These are phyloP conservation scores for Holtermanniella nyarrowii DNA, from an alignment of 768 basidiomycete species.

Conservation along the genomic window DNA sequence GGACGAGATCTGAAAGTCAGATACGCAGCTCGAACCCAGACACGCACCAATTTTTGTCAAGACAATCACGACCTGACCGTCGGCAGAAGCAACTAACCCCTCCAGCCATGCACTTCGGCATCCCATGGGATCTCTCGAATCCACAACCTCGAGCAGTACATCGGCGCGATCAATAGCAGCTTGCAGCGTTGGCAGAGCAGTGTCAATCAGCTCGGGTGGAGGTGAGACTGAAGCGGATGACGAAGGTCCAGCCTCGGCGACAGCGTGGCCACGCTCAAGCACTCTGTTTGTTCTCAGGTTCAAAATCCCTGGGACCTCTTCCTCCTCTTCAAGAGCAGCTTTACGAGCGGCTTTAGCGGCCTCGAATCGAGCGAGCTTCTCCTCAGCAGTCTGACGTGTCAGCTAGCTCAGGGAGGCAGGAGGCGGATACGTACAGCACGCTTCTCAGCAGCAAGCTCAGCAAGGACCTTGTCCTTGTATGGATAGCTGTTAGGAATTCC, in stretches of 20 bases:
- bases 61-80: slow-evolving; percentile 53
- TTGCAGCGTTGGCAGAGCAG: slow-evolving; percentile 53
- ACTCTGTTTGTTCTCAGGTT: neutral
- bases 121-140: slow-evolving; percentile 69
- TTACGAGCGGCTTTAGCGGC: slow-evolving; percentile 50
- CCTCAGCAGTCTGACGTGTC: slow-evolving; percentile 56
- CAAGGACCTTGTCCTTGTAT: slow-evolving; percentile 86
- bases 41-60: slow-evolving; percentile 75
- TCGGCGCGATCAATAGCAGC: slow-evolving; percentile 67
- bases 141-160: slow-evolving; percentile 67
- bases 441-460: slow-evolving; percentile 75
- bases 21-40: slow-evolving; percentile 8
- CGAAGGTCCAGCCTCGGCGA: slow-evolving; percentile 14
- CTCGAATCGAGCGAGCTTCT: slow-evolving; percentile 51
- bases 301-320: slow-evolving; percentile 40
- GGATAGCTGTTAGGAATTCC: slow-evolving; percentile 90
- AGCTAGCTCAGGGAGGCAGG: neutral
- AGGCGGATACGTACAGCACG: slow-evolving; percentile 49
- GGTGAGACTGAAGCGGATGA: neutral
- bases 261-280: neutral
- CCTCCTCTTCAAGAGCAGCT: slow-evolving; percentile 44
- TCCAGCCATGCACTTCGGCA: slow-evolving; percentile 60
- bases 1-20: slow-evolving; percentile 56
- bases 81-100: slow-evolving; percentile 45
- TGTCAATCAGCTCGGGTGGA: slow-evolving; percentile 53